Percentiles rank a stretch among this genome's conserved stretches.
phyloP scores from a whole-genome alignment of 2,329 filamentous ascomycete species.

The Neobulgaria alba region DNA sequence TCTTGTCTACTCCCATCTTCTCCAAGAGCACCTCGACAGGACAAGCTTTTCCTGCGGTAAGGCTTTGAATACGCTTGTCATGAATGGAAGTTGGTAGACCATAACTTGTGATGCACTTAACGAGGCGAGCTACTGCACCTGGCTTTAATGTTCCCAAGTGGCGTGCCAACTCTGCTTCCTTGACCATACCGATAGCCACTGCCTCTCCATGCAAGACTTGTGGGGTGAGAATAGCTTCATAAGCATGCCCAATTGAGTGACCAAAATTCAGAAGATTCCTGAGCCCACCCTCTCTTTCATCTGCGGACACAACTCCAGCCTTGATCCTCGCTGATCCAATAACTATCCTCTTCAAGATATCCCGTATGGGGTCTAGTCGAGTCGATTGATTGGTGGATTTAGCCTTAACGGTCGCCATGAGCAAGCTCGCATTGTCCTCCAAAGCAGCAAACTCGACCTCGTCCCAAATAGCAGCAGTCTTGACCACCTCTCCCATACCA shows the following conservation, averaged over 20 bases:
- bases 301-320: slow-evolving; percentile 85
- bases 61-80: slow-evolving; percentile 72
- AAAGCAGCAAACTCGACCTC: slow-evolving; percentile 77
- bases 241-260: slow-evolving; percentile 94
- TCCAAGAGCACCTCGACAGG: slow-evolving; percentile 76
- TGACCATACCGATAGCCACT: slow-evolving; percentile 97
- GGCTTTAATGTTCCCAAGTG: slow-evolving; percentile 79
- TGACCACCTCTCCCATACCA: slow-evolving; percentile 96
- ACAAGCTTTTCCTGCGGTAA: slow-evolving; percentile 81
- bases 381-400: slow-evolving; percentile 41
- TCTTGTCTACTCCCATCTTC: slow-evolving; percentile 98
- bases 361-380: slow-evolving; percentile 61
- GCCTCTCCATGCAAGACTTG: slow-evolving; percentile 94
- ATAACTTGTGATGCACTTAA: slow-evolving; percentile 93
- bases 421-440: slow-evolving; percentile 70
- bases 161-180: slow-evolving; percentile 88
- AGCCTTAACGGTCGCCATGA: slow-evolving; percentile 63
- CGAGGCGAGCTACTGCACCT: slow-evolving; percentile 78
- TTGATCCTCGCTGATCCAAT: slow-evolving; percentile 88
- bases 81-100: slow-evolving; percentile 77
- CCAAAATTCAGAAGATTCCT: slow-evolving; percentile 96
- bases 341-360: slow-evolving; percentile 65
- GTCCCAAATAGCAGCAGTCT: slow-evolving; percentile 95
- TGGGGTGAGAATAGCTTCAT: slow-evolving; percentile 89
- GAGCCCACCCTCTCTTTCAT: slow-evolving; percentile 89